A percentile compares a stretch with the other conserved stretches of the same genome.
phyloP scores from a whole-genome alignment of 805 yeast genomes.

The Ogataea pini region DNA sequence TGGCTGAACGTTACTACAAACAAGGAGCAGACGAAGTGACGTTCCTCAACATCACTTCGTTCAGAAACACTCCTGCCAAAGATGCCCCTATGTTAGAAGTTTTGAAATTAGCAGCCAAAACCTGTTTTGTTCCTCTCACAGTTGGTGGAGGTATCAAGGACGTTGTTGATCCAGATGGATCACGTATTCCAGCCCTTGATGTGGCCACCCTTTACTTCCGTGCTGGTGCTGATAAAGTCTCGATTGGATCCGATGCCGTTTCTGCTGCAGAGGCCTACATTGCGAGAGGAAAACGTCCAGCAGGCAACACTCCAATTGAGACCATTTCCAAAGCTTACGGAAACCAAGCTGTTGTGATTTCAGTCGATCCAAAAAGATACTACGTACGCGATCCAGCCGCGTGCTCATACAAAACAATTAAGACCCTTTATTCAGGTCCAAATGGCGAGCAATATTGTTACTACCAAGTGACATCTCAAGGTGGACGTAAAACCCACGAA shows the following conservation, averaged over 20 bases:
- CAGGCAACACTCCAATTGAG: constrained; percentile 88
- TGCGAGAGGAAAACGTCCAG: constrained; percentile 52
- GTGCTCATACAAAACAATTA: constrained; percentile 62
- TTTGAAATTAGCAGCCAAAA: constrained; percentile 74
- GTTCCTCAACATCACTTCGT: constrained; percentile 91
- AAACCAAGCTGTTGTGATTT: constrained; percentile 94
- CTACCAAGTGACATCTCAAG: constrained; percentile 94
- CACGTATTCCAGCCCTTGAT: constrained; percentile 75
- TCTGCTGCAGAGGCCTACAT: constrained; percentile 83
- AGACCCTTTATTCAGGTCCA: constrained; percentile 74
- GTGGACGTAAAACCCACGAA: constrained; percentile 88
- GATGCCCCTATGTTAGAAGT: constrained; percentile 98
- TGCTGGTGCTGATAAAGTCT: constrained; percentile 97
- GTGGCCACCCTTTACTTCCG: constrained; percentile 91
- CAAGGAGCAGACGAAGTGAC: constrained; percentile 99
- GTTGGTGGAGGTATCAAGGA: constrained; percentile 99
- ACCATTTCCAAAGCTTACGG: constrained; percentile 92
- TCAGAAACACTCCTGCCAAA: constrained; percentile 86
- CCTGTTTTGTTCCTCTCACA: constrained; percentile 94
- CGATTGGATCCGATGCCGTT: constrained; percentile 98
- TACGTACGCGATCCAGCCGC: constrained; percentile 65
- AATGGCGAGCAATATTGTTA: constrained; percentile 86
- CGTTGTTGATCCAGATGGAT: constrained; percentile 82
- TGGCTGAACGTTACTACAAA: constrained; percentile 84
- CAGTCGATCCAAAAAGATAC: constrained; percentile 94